Evolutionary conservation across 805 yeast species (phyloP).

Genomic region (Nematodospora valgi): DNA sequence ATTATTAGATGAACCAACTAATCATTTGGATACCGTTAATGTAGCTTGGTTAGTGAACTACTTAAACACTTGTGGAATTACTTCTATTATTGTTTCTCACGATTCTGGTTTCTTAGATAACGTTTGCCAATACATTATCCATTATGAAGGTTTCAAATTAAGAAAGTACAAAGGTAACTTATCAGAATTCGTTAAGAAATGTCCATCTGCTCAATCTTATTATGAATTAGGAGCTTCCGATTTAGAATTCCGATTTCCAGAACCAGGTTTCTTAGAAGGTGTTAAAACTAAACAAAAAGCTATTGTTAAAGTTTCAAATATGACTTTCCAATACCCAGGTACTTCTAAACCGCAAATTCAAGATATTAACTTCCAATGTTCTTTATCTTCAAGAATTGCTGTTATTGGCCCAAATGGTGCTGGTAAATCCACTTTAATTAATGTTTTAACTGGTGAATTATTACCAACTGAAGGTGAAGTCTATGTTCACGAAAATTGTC

Average conservation of each 20-base stretch:
- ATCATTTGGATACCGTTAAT: conserved; percentile 99
- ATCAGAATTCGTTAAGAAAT: conserved; percentile 97
- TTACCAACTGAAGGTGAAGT: conserved; percentile 98
- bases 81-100: conserved; percentile 98
- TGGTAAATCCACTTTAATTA: conserved; percentile 98
- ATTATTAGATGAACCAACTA: conserved; percentile 99
- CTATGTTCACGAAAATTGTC: conserved; percentile 99
- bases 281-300: conserved; percentile 99
- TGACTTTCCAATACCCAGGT: conserved; percentile 99
- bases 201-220: conserved; percentile 98
- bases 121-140: conserved; percentile 96
- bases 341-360: conserved; percentile 91
- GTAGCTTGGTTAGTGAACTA: conserved; percentile 99
- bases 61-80: conserved; percentile 97
- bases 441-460: conserved; percentile 98
- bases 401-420: conserved; percentile 99
- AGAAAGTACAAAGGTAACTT: conserved; percentile 99
- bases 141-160: conserved; percentile 99
- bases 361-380: conserved; percentile 97
- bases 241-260: conserved; percentile 96
- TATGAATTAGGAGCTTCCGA: conserved; percentile 98
- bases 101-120: conserved; percentile 99
- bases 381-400: conserved; percentile 99
- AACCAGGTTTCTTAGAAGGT: conserved; percentile 99
- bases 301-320: conserved; percentile 94